These are phyloP conservation scores for Binderoboletus segoi DNA, from an alignment of 1,284 basidiomycete species.

Conservation along the genomic window DNA sequence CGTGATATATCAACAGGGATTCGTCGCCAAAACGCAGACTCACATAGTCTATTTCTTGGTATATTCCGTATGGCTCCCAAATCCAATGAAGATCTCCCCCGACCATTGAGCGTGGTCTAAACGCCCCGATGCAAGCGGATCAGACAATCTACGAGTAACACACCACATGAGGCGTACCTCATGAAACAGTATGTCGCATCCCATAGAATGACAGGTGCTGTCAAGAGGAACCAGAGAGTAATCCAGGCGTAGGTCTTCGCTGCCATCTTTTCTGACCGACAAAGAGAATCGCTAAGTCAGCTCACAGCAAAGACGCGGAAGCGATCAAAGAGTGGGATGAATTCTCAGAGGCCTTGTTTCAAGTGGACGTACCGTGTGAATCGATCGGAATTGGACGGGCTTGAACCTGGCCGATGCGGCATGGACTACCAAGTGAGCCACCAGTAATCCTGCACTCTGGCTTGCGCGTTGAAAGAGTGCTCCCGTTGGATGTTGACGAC, in stretches of 20 bases:
- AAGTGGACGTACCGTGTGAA: conserved; percentile 12
- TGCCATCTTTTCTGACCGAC: conserved; percentile 41
- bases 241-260: conserved; percentile 61
- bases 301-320: background rate
- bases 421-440: background rate
- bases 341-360: too few species aligned
- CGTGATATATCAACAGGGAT: conserved; percentile 20
- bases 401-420: background rate
- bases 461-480: background rate
- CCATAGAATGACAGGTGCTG: conserved; percentile 59
- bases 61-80: conserved; percentile 81
- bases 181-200: conserved; percentile 76
- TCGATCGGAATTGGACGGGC: background rate
- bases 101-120: conserved; percentile 61
- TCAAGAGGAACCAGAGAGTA: conserved; percentile 69
- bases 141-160: background rate
- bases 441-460: too few species aligned
- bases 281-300: background rate
- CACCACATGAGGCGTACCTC: conserved; percentile 44
- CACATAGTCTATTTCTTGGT: conserved; percentile 73
- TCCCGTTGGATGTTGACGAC: background rate
- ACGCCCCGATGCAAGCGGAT: background rate
- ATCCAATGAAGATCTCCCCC: conserved; percentile 89
- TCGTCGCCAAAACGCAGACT: conserved; percentile 14
- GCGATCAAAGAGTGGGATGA: too few species aligned